phyloP scores from a whole-genome alignment of 495 filamentous ascomycete genomes.

The Xylaria intraflava region DNA sequence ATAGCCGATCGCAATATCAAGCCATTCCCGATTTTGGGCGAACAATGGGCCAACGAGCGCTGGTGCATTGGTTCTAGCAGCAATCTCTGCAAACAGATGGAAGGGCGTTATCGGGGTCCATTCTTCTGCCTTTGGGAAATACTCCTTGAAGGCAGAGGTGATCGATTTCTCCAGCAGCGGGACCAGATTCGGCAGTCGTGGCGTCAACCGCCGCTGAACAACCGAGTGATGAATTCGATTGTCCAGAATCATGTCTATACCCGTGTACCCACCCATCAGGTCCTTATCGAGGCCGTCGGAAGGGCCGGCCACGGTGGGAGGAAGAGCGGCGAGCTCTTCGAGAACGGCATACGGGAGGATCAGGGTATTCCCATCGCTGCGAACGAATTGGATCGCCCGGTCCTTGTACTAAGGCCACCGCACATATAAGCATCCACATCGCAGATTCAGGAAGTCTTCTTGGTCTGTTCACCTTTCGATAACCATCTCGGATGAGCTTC shows the following conservation, averaged over 20 bases:
- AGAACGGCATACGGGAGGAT: constrained; percentile 7
- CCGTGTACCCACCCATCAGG: constrained; percentile 7
- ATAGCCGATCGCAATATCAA: constrained; percentile 1
- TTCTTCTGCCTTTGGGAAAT: constrained; percentile 1
- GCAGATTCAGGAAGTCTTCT: background rate
- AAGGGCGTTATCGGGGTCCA: constrained; percentile 11
- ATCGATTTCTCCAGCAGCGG: constrained; percentile 3
- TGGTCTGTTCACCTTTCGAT: background rate
- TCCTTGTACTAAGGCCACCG: constrained; percentile 1
- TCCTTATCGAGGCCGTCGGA: constrained; percentile 1
- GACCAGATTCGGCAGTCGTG: background rate
- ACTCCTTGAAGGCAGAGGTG: background rate
- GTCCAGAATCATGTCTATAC: constrained; percentile 4
- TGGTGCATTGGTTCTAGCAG: background rate
- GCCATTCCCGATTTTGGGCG: background rate
- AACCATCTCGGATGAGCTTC: background rate
- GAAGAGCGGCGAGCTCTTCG: constrained; percentile 6
- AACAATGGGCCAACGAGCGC: constrained; percentile 3
- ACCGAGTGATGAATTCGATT: constrained; percentile 7
- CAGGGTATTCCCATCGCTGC: background rate
- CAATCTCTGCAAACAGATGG: background rate
- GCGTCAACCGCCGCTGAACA: constrained; percentile 13
- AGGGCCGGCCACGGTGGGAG: constrained; percentile 2
- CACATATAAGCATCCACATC: background rate
- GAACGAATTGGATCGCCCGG: constrained; percentile 6